phyloP scores from a whole-genome alignment of 2,329 filamentous ascomycete species.

The Incumbomyces lentus region DNA sequence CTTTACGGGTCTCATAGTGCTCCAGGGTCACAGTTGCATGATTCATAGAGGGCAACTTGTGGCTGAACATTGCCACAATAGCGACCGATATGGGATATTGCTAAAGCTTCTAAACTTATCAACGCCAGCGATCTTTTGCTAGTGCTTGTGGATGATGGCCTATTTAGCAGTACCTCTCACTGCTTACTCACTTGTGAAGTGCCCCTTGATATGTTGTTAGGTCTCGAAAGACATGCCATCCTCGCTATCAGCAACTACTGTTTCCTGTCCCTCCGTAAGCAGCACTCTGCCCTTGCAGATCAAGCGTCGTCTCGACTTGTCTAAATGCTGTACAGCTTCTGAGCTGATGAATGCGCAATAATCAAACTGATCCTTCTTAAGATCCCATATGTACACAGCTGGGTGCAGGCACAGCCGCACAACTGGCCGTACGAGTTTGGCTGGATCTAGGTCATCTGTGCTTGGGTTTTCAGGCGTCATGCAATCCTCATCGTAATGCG shows the following conservation, averaged over 20 bases:
- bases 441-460: not conserved
- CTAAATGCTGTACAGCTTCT: not conserved
- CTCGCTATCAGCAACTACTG: not conserved
- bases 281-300: not conserved
- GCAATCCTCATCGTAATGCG: not conserved
- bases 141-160: no score
- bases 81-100: no score
- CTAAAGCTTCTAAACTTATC: no score
- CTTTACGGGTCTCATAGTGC: no score
- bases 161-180: no score
- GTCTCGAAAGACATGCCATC: not conserved
- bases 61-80: no score
- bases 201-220: no score
- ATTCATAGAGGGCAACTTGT: no score
- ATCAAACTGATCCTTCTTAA: not conserved
- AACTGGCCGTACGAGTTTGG: not conserved
- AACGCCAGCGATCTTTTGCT: no score
- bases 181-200: no score
- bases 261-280: not conserved
- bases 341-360: not conserved
- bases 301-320: not conserved
- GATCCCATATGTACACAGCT: not conserved
- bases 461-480: not conserved
- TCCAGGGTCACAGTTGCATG: no score
- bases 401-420: not conserved